Base-by-base conservation (phyloP, 345 rosid genomes). In the Citrus trifoliata region DNA sequence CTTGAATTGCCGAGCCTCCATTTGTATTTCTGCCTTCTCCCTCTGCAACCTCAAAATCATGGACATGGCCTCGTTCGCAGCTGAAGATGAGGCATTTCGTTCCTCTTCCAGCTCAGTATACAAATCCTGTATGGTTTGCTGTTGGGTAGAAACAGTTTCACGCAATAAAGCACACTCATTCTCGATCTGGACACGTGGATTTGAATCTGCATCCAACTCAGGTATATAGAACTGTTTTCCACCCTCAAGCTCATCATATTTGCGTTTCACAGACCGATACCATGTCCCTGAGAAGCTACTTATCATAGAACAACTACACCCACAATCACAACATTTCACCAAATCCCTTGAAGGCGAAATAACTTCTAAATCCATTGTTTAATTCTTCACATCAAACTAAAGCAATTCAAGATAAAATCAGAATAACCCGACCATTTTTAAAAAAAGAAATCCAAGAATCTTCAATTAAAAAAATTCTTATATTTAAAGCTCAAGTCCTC, bases 21-120 rank as follows among this genome's bases (percentile, higher is more conserved):
- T 97, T 76, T 92, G 93, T 55, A 89, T 81, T 80, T 94, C 99
- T 0, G 99, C 98, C 86, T 97, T 97, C 83, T 97, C 98, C 81
- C 93, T 93, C 87, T 97, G 98, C 87, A 97, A 81, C 86, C 91
- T 93, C 86, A 94, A 58, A 76, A 97, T 97, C 99, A 97, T 97
- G 10, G 97, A 94, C 99, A 97, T 97, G 3, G 98, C 97, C 86
- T 97, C 99, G 75, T 83, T 94, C 3, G 98, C 98, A 73, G 99
- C 99, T 2, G 98, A 83, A 0, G 98, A 92, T 0, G 99, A 88
- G 68, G 99, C 98, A 83, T 93, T 97, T 69, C 98, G 87, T 87
- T 97, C 99, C 79, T 97, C 95, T 53, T 97, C 99, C 83, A 97
- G 84, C 76, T 97, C 99, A 0, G 76, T 64, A 56, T 84, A 84